Percentiles rank a stretch among this genome's conserved stretches.
Evolutionary conservation across 1,139 yeast species (phyloP).

Genomic region (Taiozyma sp.): DNA sequence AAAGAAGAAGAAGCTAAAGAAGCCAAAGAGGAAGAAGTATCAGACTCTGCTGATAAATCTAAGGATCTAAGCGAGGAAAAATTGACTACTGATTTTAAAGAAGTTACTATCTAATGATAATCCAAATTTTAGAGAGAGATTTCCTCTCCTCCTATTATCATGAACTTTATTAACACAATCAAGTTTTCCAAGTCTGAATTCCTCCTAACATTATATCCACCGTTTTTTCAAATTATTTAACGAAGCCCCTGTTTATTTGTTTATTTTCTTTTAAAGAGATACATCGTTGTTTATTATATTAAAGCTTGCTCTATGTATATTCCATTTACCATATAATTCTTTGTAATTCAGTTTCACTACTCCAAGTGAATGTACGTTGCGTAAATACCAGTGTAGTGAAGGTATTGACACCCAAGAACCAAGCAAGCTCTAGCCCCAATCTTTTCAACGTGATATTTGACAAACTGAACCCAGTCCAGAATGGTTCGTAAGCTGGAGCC

Average conservation of each 20-base stretch:
- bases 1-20: slow-evolving; percentile 5
- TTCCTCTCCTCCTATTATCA: no score
- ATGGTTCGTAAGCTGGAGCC: slow-evolving; percentile 35
- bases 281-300: not conserved
- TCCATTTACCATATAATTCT: slow-evolving; percentile 76
- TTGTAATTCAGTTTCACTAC: slow-evolving; percentile 51
- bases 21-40: slow-evolving; percentile 5
- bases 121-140: no score
- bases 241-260: not conserved
- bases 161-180: no score
- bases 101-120: slow-evolving; percentile 7
- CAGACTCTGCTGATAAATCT: slow-evolving; percentile 7
- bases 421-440: slow-evolving; percentile 48
- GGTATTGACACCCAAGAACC: slow-evolving; percentile 54
- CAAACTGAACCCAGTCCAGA: slow-evolving; percentile 18
- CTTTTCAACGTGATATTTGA: slow-evolving; percentile 30
- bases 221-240: not conserved
- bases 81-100: slow-evolving; percentile 14
- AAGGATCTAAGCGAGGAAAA: slow-evolving; percentile 9
- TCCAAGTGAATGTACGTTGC: slow-evolving; percentile 63
- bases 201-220: not conserved
- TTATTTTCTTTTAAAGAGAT: not conserved
- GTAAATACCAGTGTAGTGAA: slow-evolving; percentile 52
- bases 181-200: no score
- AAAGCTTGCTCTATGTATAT: no score